Conservation (phyloP, 2,329 filamentous ascomycete genomes). For the Grosmannia serpens region DNA sequence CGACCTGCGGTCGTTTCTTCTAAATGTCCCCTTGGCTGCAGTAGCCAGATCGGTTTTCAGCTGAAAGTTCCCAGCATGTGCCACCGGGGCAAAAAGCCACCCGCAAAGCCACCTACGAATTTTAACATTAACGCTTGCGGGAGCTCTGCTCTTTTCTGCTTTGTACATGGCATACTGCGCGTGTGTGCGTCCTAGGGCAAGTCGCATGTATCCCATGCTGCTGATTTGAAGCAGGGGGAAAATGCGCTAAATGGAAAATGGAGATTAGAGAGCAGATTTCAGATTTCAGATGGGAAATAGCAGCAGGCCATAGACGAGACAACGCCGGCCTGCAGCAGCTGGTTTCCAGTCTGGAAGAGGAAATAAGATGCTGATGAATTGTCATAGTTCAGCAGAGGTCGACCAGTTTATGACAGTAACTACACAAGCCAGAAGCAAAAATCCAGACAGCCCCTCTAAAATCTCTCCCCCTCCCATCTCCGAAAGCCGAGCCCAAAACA, state of each 20-base stretch:
- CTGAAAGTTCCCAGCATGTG: neutral
- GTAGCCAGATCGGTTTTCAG: slow-evolving; percentile 1
- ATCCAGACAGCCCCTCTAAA: neutral
- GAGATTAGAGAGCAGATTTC: too few species aligned
- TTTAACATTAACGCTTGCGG: neutral
- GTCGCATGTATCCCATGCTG: neutral
- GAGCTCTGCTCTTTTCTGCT: too few species aligned
- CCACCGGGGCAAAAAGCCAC: neutral
- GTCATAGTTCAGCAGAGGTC: neutral
- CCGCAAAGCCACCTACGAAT: neutral
- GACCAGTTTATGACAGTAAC: neutral
- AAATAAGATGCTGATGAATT: neutral
- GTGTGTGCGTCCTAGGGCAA: neutral
- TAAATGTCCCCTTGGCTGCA: neutral
- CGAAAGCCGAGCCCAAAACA: too few species aligned
- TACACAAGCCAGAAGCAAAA: neutral
- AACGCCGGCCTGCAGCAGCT: neutral
- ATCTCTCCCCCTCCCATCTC: too few species aligned
- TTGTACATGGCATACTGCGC: too few species aligned
- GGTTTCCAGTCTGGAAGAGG: neutral
- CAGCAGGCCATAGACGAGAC: neutral
- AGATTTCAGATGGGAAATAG: neutral
- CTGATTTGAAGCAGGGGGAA: too few species aligned
- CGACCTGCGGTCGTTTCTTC: neutral
- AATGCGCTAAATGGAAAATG: too few species aligned